phyloP scores from a whole-genome alignment of 768 basidiomycete species.

The Atractiella rhizophila region DNA sequence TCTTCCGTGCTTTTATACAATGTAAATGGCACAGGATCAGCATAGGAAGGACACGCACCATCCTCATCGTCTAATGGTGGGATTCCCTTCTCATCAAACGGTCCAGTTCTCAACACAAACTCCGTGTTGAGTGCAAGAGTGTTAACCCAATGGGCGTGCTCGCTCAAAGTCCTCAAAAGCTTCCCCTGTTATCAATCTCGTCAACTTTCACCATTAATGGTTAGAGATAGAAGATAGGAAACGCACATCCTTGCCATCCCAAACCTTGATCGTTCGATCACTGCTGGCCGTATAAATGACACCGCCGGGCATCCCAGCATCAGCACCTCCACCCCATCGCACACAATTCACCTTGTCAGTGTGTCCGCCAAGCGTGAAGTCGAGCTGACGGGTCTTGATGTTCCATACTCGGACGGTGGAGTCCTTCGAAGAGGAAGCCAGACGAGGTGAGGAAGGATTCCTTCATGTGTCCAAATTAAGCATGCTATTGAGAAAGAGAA shows the following conservation, averaged over 20 bases:
- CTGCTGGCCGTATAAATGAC: conserved; percentile 85
- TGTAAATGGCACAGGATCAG: neutral
- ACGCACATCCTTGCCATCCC: conserved; percentile 58
- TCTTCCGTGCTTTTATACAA: neutral
- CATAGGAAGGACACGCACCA: conserved; percentile 27
- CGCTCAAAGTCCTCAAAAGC: conserved; percentile 57
- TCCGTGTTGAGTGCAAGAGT: conserved; percentile 87
- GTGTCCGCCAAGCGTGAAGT: conserved; percentile 76
- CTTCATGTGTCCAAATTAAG: conserved; percentile 24
- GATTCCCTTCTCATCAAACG: conserved; percentile 70
- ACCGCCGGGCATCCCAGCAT: too few relatives aligned
- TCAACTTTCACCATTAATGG: neutral
- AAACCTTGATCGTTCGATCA: conserved; percentile 77
- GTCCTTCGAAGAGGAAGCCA: conserved; percentile 90
- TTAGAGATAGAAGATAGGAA: neutral
- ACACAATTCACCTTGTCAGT: conserved; percentile 84
- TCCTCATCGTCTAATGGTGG: conserved; percentile 54
- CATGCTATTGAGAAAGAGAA: neutral
- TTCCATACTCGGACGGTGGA: conserved; percentile 91
- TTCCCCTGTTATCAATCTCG: conserved; percentile 36
- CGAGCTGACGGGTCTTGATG: conserved; percentile 38
- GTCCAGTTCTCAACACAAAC: conserved; percentile 77
- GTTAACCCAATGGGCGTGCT: conserved; percentile 98
- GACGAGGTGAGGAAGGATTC: conserved; percentile 48
- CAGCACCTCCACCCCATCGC: conserved; percentile 82